Conservation (phyloP, 495 filamentous ascomycete species). For the Podospora appendiculata region DNA sequence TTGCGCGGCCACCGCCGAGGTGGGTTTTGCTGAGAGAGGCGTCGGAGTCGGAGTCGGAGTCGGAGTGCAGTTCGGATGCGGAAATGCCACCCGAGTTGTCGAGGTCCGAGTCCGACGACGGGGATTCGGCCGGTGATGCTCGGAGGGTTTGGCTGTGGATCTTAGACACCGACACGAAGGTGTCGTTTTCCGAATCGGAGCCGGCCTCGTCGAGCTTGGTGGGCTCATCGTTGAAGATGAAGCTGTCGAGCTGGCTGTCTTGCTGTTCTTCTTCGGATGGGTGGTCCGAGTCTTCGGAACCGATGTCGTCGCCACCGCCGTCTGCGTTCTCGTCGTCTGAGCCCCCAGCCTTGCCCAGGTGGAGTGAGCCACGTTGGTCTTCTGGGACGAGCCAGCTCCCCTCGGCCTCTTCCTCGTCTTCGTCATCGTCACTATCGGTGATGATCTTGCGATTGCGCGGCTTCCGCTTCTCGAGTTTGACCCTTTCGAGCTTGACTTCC, state of each 20-base stretch:
- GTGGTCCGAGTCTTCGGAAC: conserved; percentile 50
- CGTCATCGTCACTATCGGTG: conserved; percentile 61
- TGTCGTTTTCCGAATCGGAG: conserved; percentile 28
- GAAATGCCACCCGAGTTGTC: conserved; percentile 20
- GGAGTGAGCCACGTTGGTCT: conserved; percentile 44
- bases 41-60: conserved; percentile 13
- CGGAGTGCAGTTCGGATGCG: conserved; percentile 30
- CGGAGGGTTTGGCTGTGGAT: conserved; percentile 23
- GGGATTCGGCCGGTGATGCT: conserved; percentile 6
- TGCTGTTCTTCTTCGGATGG: conserved; percentile 27
- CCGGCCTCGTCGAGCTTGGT: conserved; percentile 32
- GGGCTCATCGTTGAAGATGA: conserved; percentile 35
- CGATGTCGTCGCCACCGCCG: conserved; percentile 72
- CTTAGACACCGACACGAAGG: conserved; percentile 33
- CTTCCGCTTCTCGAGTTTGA: conserved; percentile 29
- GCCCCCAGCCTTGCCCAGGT: conserved; percentile 71
- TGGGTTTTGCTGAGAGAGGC: background rate
- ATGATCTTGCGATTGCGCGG: conserved; percentile 39
- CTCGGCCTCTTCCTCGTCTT: conserved; percentile 46
- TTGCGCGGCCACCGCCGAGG: background rate
- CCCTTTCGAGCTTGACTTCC: conserved; percentile 33
- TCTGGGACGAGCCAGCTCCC: conserved; percentile 71
- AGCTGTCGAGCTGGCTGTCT: conserved; percentile 39
- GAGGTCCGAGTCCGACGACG: conserved; percentile 5
- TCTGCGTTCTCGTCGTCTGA: conserved; percentile 80